Conservation (phyloP, 345 rosid species). For the Syzygium aqueum region DNA sequence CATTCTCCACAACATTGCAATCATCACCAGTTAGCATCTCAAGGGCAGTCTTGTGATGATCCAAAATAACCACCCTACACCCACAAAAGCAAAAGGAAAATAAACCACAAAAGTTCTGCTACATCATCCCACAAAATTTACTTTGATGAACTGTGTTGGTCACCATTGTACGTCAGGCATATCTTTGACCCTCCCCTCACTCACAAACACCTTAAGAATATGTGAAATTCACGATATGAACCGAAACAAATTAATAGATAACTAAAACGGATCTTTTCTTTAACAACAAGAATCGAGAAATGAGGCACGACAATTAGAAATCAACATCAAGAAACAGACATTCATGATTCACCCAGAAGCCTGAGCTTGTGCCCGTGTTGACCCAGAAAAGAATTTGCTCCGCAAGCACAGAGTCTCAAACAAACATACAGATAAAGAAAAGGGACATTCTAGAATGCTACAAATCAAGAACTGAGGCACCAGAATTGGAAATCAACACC, state of each 20-base stretch:
- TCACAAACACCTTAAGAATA: not conserved
- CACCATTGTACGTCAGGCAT: not conserved
- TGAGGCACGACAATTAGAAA: not conserved
- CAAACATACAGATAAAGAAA: not conserved
- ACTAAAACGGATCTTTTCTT: not conserved
- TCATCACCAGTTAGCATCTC: constrained; percentile 26
- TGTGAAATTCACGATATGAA: not conserved
- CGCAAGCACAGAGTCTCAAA: not conserved
- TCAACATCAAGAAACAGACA: not conserved
- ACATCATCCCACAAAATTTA: not conserved
- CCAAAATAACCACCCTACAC: constrained; percentile 40
- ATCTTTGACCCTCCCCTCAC: not conserved
- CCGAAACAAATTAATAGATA: not conserved
- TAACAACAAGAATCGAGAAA: not conserved
- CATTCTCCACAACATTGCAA: constrained; percentile 23
- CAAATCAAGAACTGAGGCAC: not conserved
- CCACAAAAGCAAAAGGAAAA: not conserved
- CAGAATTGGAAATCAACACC: not conserved
- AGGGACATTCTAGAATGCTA: not conserved
- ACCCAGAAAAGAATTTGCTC: not conserved
- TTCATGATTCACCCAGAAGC: not conserved
- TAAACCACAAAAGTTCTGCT: not conserved
- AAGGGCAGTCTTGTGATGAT: constrained; percentile 67
- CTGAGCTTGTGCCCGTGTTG: not conserved
- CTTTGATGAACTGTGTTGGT: not conserved